Conservation (phyloP, 1,284 basidiomycete species). For the Heterobasidion annosum region DNA sequence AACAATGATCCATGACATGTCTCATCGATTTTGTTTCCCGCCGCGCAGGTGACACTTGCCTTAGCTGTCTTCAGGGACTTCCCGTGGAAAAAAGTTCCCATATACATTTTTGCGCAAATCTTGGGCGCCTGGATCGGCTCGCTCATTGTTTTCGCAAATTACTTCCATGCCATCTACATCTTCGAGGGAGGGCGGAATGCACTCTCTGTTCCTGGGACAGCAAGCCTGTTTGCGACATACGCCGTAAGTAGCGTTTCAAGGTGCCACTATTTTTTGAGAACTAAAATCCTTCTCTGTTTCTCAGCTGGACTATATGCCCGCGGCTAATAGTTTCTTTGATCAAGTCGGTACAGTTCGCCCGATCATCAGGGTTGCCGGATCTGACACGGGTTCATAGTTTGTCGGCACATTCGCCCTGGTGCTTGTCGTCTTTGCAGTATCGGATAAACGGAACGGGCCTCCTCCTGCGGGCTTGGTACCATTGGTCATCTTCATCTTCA, state of each 20-base stretch:
- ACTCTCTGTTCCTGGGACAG: slow-evolving; percentile 60
- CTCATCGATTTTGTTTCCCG: neutral
- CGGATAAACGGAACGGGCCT: slow-evolving; percentile 37
- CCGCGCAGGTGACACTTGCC: slow-evolving; percentile 43
- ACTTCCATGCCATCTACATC: slow-evolving; percentile 65
- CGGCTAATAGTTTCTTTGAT: slow-evolving; percentile 50
- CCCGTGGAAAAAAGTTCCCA: slow-evolving; percentile 72
- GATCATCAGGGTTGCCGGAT: slow-evolving; percentile 3
- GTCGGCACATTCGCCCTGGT: slow-evolving; percentile 51
- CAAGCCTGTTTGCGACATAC: slow-evolving; percentile 63
- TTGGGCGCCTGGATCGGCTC: slow-evolving; percentile 65
- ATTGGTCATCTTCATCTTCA: slow-evolving; percentile 41
- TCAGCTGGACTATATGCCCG: slow-evolving; percentile 49
- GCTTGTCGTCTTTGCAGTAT: slow-evolving; percentile 31
- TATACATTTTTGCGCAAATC: slow-evolving; percentile 63
- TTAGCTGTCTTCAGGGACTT: slow-evolving; percentile 65
- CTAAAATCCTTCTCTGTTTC: slow-evolving; percentile 1
- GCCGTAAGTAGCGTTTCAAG: slow-evolving; percentile 35
- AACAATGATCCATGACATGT: slow-evolving; percentile 12
- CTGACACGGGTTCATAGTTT: slow-evolving; percentile 25
- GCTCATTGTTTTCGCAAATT: slow-evolving; percentile 66
- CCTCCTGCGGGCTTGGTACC: slow-evolving; percentile 42
- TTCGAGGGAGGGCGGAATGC: slow-evolving; percentile 53
- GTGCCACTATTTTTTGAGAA: neutral
- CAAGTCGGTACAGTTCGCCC: slow-evolving; percentile 27